Evolutionary conservation across 2,329 filamentous ascomycete genomes (phyloP), one percentile per base, ranked within the genome.

Genomic region (Fragosphaeria purpurea): DNA sequence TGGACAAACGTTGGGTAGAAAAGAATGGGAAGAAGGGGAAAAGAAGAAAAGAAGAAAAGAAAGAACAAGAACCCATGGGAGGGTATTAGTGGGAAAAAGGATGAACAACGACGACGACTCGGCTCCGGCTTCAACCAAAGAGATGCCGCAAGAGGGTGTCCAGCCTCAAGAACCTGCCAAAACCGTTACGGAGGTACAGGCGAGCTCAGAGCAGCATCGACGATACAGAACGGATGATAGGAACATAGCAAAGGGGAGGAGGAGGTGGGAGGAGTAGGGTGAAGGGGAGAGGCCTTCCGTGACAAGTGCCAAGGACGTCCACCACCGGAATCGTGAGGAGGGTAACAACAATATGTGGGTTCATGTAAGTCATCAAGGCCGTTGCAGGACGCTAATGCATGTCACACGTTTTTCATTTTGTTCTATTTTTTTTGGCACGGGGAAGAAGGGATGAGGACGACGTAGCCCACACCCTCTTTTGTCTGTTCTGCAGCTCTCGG

Each of bases 31-130:
- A 8, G 9, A 7, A 12, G 32, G 32, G 22, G 35, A 13, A 35
- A 49, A 40, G 41, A 8, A 44, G 22, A 33, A 40, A 44, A 48
- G 40, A 48, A 42, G 42, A 30, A 42, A 42, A 48, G 39, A 6
- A 31, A 37, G 35, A 37, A 46, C 6, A 31, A 37, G 35, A 37
- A 37, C 35, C 35, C 35, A 37, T 11, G 35, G 22, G 22, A 22
- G 22, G 22, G 22, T 22, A 22, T 22, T 22, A 22, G 22, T 22
- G 10, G 9, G 10, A n/a, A 44, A 44, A 10, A 44, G 55, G 6
- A 54, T 60, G 6, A 50, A 58, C 12, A 59, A 58, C 13, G 48
- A 57, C 7, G 56, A 46, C 45, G 37, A 12, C 46, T 57, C 45
- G 53, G 57, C 6, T 22, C 22, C 22, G 22, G 22, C 22, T 22